Percentiles rank a stretch among this genome's conserved stretches.
Conservation (phyloP, 1,139 yeast species). For the Debaryomycetaceae sp. region DNA sequence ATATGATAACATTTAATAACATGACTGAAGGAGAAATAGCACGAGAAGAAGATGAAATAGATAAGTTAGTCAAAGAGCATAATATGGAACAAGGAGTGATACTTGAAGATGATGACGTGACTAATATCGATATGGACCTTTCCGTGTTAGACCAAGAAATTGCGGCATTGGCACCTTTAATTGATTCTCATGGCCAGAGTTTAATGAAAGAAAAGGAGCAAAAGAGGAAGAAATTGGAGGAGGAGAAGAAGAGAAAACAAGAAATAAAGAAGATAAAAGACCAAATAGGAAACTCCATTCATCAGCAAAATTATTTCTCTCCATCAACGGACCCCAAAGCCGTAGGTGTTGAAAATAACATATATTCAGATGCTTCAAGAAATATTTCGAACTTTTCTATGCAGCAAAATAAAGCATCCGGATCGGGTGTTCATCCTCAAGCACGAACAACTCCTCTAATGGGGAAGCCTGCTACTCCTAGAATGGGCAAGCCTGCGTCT, state of each 20-base stretch:
- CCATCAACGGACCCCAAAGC: not conserved
- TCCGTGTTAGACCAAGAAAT: conserved; percentile 39
- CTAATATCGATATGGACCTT: conserved; percentile 22
- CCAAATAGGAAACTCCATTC: not conserved
- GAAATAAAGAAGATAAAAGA: conserved; percentile 10
- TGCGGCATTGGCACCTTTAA: conserved; percentile 37
- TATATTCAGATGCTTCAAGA: not conserved
- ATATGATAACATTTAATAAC: conserved; percentile 31
- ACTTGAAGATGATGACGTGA: conserved; percentile 20
- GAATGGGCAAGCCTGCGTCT: conserved; percentile 48
- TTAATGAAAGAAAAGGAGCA: conserved; percentile 22
- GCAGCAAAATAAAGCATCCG: not conserved
- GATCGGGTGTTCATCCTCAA: conserved; percentile 1
- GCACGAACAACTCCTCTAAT: conserved; percentile 26
- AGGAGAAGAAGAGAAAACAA: conserved; percentile 20
- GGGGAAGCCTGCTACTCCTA: conserved; percentile 38
- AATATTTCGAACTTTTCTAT: not conserved
- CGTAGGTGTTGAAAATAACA: not conserved
- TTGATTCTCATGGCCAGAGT: conserved; percentile 34
- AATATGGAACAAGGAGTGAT: conserved; percentile 32
- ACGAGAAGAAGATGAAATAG: conserved; percentile 41
- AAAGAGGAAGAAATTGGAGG: conserved; percentile 18
- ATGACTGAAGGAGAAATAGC: conserved; percentile 30
- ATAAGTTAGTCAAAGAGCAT: conserved; percentile 33
- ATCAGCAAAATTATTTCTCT: not conserved